phyloP scores from a whole-genome alignment of 805 yeast species.

The Zygosaccharomyces gambellarensis region DNA sequence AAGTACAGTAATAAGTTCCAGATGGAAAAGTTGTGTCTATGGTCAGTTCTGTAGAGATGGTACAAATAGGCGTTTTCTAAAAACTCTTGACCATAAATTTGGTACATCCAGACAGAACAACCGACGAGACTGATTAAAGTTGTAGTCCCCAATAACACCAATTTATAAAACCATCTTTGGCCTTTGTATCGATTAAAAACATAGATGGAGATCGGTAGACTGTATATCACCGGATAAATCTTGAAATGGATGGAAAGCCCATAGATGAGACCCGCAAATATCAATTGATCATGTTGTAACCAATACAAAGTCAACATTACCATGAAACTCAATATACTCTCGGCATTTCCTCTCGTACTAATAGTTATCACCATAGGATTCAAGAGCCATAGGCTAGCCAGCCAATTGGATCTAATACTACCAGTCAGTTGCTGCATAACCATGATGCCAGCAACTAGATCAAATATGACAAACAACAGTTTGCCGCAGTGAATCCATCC shows the following conservation, averaged over 20 bases:
- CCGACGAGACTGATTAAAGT: conserved; percentile 41
- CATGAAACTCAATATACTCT: conserved; percentile 77
- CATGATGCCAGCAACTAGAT: conserved; percentile 72
- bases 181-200: conserved; percentile 14
- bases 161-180: conserved; percentile 18
- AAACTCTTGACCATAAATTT: conserved; percentile 67
- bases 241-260: conserved; percentile 86
- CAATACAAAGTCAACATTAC: conserved; percentile 55
- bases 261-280: conserved; percentile 45
- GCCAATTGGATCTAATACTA: conserved; percentile 35
- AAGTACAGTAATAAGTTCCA: conserved; percentile 73
- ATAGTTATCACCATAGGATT: conserved; percentile 95
- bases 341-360: conserved; percentile 89
- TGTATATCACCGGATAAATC: conserved; percentile 83
- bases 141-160: conserved; percentile 41
- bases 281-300: conserved; percentile 32
- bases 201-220: conserved; percentile 58
- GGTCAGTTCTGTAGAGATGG: conserved; percentile 80
- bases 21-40: conserved; percentile 89
- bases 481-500: conserved; percentile 71
- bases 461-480: conserved; percentile 67
- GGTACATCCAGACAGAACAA: conserved; percentile 58
- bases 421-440: conserved; percentile 34
- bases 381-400: conserved; percentile 71
- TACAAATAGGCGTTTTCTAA: conserved; percentile 74